Percentiles rank a stretch among this genome's conserved stretches.
These are phyloP conservation scores for Calonectria honghensis DNA, from an alignment of 2,329 filamentous ascomycete genomes.

Conservation along the genomic window DNA sequence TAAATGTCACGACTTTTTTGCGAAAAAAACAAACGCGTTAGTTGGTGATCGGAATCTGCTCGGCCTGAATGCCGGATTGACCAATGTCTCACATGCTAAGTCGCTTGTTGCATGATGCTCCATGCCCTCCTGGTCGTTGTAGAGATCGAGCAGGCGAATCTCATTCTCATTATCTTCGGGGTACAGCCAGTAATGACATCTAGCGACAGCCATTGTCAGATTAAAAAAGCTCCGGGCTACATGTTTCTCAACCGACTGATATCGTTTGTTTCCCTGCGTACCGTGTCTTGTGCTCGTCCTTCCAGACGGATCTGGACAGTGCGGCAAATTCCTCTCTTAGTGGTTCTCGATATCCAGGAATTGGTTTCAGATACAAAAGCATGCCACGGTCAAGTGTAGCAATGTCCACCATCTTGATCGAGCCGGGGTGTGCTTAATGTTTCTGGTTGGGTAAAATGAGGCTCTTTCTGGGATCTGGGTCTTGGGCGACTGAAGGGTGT, in stretches of 20 bases:
- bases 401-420: slow-evolving; percentile 10
- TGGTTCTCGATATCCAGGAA: slow-evolving; percentile 2
- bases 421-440: not conserved
- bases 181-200: slow-evolving; percentile 22
- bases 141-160: slow-evolving; percentile 12
- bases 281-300: slow-evolving; percentile 24
- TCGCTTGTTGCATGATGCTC: slow-evolving; percentile 21
- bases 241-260: not conserved
- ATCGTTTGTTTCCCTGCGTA: not conserved
- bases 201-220: not conserved
- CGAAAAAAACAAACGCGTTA: not conserved
- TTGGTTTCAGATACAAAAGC: slow-evolving; percentile 17
- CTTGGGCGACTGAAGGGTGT: not conserved
- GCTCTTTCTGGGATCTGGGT: slow-evolving; percentile 3
- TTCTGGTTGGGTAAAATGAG: not conserved
- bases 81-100: slow-evolving; percentile 21
- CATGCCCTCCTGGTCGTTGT: slow-evolving; percentile 16
- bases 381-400: slow-evolving; percentile 1
- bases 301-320: slow-evolving; percentile 11
- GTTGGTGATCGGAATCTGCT: not conserved
- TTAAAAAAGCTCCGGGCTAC: not conserved
- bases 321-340: slow-evolving; percentile 18
- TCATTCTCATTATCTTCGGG: slow-evolving; percentile 19
- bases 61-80: not conserved
- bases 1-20: slow-evolving; percentile 13